Conservation (phyloP, 371 early-diverging fungal genomes). For the Ecytonucleospora hepatopenaei region DNA sequence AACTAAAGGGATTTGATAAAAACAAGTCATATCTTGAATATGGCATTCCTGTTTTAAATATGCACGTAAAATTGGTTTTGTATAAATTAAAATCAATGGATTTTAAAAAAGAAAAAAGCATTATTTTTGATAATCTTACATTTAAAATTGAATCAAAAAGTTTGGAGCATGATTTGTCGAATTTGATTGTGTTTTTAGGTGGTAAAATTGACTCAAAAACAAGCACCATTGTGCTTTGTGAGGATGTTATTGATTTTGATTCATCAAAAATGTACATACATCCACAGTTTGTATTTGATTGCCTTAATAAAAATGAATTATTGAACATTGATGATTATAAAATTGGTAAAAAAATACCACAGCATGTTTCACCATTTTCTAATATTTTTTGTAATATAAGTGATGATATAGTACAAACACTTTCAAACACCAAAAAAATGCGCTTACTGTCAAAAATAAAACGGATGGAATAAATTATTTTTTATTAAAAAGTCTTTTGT, state of each 20-base stretch:
- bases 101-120: neutral
- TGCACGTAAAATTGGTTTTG: constrained; percentile 27
- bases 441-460: constrained; percentile 31
- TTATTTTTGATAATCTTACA: constrained; percentile 15
- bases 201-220: constrained; percentile 15
- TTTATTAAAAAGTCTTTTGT: neutral
- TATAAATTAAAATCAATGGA: constrained; percentile 21
- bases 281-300: constrained; percentile 50
- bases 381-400: constrained; percentile 15
- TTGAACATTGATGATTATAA: constrained; percentile 8
- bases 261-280: constrained; percentile 32
- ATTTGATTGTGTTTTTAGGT: constrained; percentile 8
- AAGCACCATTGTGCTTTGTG: constrained; percentile 26
- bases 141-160: constrained; percentile 22
- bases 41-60: constrained; percentile 24
- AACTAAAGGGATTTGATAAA: neutral
- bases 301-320: constrained; percentile 17
- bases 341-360: constrained; percentile 39
- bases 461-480: constrained; percentile 15
- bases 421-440: constrained; percentile 39
- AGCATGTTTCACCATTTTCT: constrained; percentile 43
- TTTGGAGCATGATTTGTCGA: constrained; percentile 13
- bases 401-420: constrained; percentile 18
- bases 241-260: constrained; percentile 16
- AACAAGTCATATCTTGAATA: constrained; percentile 26